Evolutionary conservation across 2,329 filamentous ascomycete genomes (phyloP).

Genomic region (Verticillium longisporum): DNA sequence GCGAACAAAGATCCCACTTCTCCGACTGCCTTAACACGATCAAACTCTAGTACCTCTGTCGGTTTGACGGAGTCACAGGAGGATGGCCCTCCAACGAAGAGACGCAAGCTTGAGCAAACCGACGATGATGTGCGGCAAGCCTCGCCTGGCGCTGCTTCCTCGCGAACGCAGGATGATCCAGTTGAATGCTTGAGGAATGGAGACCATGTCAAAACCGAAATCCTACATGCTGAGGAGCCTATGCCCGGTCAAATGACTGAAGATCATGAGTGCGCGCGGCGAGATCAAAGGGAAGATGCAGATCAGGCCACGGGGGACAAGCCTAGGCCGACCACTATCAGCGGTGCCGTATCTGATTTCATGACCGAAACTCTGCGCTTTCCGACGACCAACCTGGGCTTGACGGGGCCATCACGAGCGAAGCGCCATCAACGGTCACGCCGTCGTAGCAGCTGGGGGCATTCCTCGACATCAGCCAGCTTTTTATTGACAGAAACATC

Average conservation of each 20-base stretch:
- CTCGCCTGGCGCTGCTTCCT: neutral
- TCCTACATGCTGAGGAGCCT: neutral
- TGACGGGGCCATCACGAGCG: neutral
- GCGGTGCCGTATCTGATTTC: neutral
- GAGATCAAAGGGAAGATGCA: neutral
- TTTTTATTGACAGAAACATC: too few species aligned
- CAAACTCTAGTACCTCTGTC: neutral
- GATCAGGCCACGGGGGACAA: neutral
- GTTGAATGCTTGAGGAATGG: neutral
- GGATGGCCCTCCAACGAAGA: neutral
- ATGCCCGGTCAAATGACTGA: neutral
- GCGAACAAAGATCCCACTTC: slow-evolving; percentile 24
- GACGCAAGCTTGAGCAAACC: neutral
- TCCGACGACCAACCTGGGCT: neutral
- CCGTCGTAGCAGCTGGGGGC: neutral
- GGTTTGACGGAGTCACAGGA: neutral
- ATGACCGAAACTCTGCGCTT: neutral
- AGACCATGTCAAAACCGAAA: neutral
- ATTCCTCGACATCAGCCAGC: neutral
- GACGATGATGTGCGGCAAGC: neutral
- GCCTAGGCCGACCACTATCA: neutral
- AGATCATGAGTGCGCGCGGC: neutral
- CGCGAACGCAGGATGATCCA: neutral
- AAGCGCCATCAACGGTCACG: neutral
- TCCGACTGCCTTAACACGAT: neutral